Percentiles rank a stretch among this genome's conserved stretches.
phyloP scores from a whole-genome alignment of 371 early-diverging fungal species.

The Cokeromyces recurvatus region DNA sequence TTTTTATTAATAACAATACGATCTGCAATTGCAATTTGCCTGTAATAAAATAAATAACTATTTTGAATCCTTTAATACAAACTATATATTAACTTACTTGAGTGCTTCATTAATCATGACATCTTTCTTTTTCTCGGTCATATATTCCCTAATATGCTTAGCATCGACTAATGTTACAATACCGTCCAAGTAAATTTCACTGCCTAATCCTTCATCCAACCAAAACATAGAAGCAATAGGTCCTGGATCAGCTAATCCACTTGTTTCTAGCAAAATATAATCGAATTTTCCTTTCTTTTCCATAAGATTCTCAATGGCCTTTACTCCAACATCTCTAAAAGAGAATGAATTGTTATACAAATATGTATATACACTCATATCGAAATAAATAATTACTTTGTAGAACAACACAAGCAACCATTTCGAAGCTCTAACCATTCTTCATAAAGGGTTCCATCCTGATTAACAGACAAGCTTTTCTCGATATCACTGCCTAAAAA shows the following conservation, averaged over 20 bases:
- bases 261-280: conserved; percentile 91
- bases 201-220: conserved; percentile 91
- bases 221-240: conserved; percentile 96
- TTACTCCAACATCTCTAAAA: conserved; percentile 83
- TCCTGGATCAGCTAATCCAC: conserved; percentile 81
- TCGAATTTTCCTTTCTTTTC: conserved; percentile 87
- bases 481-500: conserved; percentile 84
- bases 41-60: conserved; percentile 16
- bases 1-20: conserved; percentile 91
- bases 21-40: conserved; percentile 95
- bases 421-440: conserved; percentile 97
- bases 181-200: conserved; percentile 88
- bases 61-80: neutral
- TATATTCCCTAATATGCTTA: conserved; percentile 64
- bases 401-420: conserved; percentile 95
- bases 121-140: conserved; percentile 49
- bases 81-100: conserved; percentile 36
- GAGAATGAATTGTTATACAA: neutral
- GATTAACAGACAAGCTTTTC: conserved; percentile 78
- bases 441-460: conserved; percentile 80
- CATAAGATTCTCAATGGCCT: conserved; percentile 93
- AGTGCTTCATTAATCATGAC: conserved; percentile 66
- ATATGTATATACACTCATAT: too few species aligned
- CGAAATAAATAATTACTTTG: conserved; percentile 60
- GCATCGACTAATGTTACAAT: conserved; percentile 93